These are phyloP conservation scores for Wickerhamomyces bovis DNA, from an alignment of 805 yeast genomes.

Conservation along the genomic window DNA sequence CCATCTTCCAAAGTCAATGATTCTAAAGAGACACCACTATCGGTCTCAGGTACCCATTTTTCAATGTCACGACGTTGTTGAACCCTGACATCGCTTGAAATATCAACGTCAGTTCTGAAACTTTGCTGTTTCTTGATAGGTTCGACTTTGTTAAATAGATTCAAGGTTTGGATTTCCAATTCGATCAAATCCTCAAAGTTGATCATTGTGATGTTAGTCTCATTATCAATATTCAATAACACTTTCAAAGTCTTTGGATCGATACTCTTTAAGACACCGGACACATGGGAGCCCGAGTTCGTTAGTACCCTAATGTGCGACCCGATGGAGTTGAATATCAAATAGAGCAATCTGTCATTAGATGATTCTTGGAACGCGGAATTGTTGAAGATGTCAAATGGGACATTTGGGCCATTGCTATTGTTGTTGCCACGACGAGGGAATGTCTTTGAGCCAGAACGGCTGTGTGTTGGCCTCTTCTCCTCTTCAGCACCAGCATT, in stretches of 20 bases:
- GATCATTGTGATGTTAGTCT: constrained; percentile 21
- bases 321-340: constrained; percentile 57
- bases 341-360: constrained; percentile 49
- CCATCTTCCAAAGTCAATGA: constrained; percentile 32
- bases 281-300: constrained; percentile 50
- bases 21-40: constrained; percentile 14
- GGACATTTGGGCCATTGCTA: constrained; percentile 2
- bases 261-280: constrained; percentile 53
- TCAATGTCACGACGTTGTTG: constrained; percentile 52
- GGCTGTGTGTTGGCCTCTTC: constrained; percentile 8
- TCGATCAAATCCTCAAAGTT: constrained; percentile 34
- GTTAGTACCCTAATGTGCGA: constrained; percentile 51
- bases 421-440: constrained; percentile 1
- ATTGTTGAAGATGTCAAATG: constrained; percentile 10
- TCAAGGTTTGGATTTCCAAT: constrained; percentile 31
- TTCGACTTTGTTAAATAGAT: constrained; percentile 21
- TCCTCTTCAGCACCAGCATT: background rate
- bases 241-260: constrained; percentile 39
- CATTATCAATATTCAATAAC: constrained; percentile 27
- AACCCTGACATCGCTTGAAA: constrained; percentile 35
- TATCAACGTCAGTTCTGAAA: constrained; percentile 85
- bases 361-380: constrained; percentile 24
- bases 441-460: constrained; percentile 12
- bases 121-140: constrained; percentile 58
- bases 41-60: constrained; percentile 76